phyloP scores from a whole-genome alignment of 768 basidiomycete genomes.

The Xerocomus brunneocitrinus region DNA sequence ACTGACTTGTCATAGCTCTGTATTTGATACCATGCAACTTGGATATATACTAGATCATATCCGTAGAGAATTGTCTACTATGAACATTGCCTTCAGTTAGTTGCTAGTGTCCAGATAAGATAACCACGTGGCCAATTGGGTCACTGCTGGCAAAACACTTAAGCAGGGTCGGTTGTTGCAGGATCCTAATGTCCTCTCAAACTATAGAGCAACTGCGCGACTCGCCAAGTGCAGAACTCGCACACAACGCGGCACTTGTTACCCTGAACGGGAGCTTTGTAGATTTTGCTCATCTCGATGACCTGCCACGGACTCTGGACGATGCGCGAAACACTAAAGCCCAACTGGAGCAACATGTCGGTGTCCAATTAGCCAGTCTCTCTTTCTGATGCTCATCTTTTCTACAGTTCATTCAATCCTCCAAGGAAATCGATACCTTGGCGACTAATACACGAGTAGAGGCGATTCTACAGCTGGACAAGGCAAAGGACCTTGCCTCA shows the following conservation, averaged over 20 bases:
- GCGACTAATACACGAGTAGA: constrained; percentile 45
- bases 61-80: background rate
- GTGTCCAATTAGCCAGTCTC: constrained; percentile 24
- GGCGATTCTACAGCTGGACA: constrained; percentile 48
- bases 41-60: background rate
- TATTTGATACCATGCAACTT: background rate
- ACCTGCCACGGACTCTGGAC: constrained; percentile 41
- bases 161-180: background rate
- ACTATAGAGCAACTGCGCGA: constrained; percentile 47
- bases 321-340: constrained; percentile 38
- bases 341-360: constrained; percentile 44
- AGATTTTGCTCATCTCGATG: constrained; percentile 48
- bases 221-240: constrained; percentile 44
- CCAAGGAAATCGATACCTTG: constrained; percentile 41
- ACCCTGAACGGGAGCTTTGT: constrained; percentile 44
- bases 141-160: background rate
- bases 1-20: background rate
- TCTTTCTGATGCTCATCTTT: constrained; percentile 16
- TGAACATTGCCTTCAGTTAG: no score
- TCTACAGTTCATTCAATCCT: constrained; percentile 58
- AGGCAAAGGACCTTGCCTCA: constrained; percentile 72
- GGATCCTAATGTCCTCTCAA: constrained; percentile 34
- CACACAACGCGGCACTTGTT: constrained; percentile 30
- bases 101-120: no score
- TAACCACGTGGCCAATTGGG: constrained; percentile 21